Evolutionary conservation across 2,329 filamentous ascomycete genomes (phyloP), one percentile per base, ranked within the genome.

Genomic region (Talaromyces sp.): DNA sequence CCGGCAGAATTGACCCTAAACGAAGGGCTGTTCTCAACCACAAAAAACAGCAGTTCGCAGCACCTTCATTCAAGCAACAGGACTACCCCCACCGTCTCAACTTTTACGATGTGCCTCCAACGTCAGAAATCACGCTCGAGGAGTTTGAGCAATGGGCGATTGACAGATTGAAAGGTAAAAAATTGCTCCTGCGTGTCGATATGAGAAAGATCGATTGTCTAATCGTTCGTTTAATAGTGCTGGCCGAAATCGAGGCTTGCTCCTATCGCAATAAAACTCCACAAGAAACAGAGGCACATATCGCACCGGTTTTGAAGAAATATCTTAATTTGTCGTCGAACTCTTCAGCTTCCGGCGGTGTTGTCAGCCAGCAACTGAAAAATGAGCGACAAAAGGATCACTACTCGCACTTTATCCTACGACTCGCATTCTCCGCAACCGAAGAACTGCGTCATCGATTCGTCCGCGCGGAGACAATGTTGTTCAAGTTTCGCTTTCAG

Each of bases 121-220:
- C 93, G 0, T 91, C 91, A 58, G 95, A 99, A 75, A 95, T 99
- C 71, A 96, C 92, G 0, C 88, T 99, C 49, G 95, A 99, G 75
- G 89, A 99, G 76, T 99, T 99, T 73, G 95, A 99, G 77, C 93
- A 97, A 85, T 99, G 95, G 95, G 95, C 93, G 11, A 98, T 99
- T 73, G 91, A 96, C 73, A 85, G 95, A 65, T 78, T 99, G 70
- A 89, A 92, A 80, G 86, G 92, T 92, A 53, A n/a, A n/a, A 29
- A 29, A 2, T 5, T 8, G 34, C 10, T 54, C 6, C 7, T 54
- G 1, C 11, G 27, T 25, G 36, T 45, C 36, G 15, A 2, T n/a
- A 5, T 29, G 38, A 43, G 25, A n/a, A 19, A 45, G 19, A n/a
- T 67, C 34, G 59, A 53, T 27, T 54, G 67, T 49, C 17, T 15